Percentiles rank a stretch among this genome's conserved stretches.
phyloP scores from a whole-genome alignment of 2,329 filamentous ascomycete genomes.

The Tolypocladium ovalisporum region DNA sequence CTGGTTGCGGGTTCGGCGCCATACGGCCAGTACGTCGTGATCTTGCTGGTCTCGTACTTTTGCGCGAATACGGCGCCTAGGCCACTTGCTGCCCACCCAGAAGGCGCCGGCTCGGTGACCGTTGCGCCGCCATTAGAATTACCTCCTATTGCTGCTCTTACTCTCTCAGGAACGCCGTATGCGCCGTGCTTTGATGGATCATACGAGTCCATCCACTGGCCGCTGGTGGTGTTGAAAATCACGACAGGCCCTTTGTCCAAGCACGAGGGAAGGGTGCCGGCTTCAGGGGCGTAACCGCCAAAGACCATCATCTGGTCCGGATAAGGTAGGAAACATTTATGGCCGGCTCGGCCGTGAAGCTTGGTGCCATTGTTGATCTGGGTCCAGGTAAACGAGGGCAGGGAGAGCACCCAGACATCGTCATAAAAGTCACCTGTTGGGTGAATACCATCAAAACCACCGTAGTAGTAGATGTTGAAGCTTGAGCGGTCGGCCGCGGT shows the following conservation, averaged over 20 bases:
- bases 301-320: constrained; percentile 72
- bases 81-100: constrained; percentile 38
- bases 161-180: constrained; percentile 59
- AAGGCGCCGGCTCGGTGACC: constrained; percentile 48
- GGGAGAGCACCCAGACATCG: constrained; percentile 70
- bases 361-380: constrained; percentile 32
- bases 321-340: constrained; percentile 65
- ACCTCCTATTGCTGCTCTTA: constrained; percentile 59
- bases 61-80: constrained; percentile 43
- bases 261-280: constrained; percentile 24
- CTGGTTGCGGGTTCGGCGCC: constrained; percentile 3
- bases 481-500: constrained; percentile 59
- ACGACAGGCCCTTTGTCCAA: constrained; percentile 42
- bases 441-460: constrained; percentile 53
- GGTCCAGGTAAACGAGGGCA: constrained; percentile 76
- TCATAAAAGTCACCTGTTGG: constrained; percentile 33
- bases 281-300: constrained; percentile 47
- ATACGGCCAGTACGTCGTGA: constrained; percentile 53
- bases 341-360: constrained; percentile 54
- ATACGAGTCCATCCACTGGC: constrained; percentile 61
- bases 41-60: constrained; percentile 43
- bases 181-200: constrained; percentile 48
- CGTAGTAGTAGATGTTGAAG: constrained; percentile 79
- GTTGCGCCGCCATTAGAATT: constrained; percentile 57
- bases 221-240: constrained; percentile 62